Evolutionary conservation across 1,284 basidiomycete genomes (phyloP), one percentile per base, ranked within the genome.

Genomic region (Melampsora americana): DNA sequence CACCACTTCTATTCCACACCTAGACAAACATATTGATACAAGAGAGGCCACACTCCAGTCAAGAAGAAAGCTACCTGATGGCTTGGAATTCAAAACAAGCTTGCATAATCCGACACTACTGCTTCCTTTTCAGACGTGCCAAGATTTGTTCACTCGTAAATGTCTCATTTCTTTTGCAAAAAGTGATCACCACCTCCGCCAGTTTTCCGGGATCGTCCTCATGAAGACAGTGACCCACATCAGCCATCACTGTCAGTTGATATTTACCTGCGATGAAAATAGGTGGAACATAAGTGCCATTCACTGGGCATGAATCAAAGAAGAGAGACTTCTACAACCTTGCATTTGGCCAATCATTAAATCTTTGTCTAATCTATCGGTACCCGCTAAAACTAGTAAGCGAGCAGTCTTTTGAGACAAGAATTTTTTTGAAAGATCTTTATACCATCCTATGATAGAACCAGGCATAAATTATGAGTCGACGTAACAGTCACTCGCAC

Each of bases 291-390:
- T 44, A 23, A 23, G 77, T 62, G 30, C 78, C 81, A 81, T 78
- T 84, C 84, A 35, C 35, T 35, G 35, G 35, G 35, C 35, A 35
- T 35, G 35, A 9, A 35, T 20, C 23, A 53, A 53, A 20, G 18
- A 26, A 53, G 23, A 53, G 50, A 53, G 16, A 53, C 6, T 5
- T 26, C 6, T 46, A 26, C 44, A 28, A 72, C 70, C 70, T 72
- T 72, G 70, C 95, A 99, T 98, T 83, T 99, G 95, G 0, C 94
- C 96, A 66, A 99, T 95, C 91, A 96, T 97, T 56, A 99, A 86
- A 79, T 92, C 90, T 79, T 89, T 90, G 82, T 99, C 96, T 1
- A 99, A 87, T 9, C 94, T 86, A 80, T 99, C 95, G 11, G 94
- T 90, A 0, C 95, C 95, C 0, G 96, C 95, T 14, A 99, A 86